A percentile compares a stretch with the other conserved stretches of the same genome.
Conservation (phyloP, 108 stramenopile species). For the Parietichytrium sp. region DNA sequence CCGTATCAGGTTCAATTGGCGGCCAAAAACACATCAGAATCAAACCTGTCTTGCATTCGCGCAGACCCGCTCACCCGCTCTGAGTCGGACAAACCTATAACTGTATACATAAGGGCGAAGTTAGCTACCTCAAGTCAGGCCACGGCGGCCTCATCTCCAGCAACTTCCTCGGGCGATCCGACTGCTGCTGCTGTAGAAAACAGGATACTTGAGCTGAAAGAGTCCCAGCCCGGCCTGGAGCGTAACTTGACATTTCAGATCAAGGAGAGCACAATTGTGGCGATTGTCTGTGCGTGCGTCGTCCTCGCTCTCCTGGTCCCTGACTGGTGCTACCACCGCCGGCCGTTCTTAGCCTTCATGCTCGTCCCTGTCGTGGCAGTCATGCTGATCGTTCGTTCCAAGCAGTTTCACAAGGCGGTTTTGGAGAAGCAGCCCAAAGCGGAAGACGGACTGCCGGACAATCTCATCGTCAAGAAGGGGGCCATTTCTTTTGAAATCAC, state of each 20-base stretch:
- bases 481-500: no score
- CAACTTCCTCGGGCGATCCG: neutral
- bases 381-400: conserved; percentile 30
- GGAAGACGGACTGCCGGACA: no score
- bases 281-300: neutral
- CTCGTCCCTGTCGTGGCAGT: neutral
- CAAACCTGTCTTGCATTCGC: no score
- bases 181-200: neutral
- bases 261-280: conserved; percentile 26
- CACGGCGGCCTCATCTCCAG: no score
- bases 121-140: no score
- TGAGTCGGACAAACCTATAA: no score
- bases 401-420: neutral
- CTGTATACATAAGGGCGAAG: no score
- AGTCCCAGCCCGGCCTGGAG: neutral
- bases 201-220: neutral
- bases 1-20: no score
- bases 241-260: neutral
- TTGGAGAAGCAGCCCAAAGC: neutral
- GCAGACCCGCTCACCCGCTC: no score
- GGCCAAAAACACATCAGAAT: no score
- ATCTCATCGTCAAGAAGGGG: no score
- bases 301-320: neutral
- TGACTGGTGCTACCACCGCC: conserved; percentile 18
- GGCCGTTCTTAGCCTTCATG: neutral